Evolutionary conservation across 306 rosid species (phyloP), one percentile per base, ranked within the genome.

Genomic region (Vigna hirtella): DNA sequence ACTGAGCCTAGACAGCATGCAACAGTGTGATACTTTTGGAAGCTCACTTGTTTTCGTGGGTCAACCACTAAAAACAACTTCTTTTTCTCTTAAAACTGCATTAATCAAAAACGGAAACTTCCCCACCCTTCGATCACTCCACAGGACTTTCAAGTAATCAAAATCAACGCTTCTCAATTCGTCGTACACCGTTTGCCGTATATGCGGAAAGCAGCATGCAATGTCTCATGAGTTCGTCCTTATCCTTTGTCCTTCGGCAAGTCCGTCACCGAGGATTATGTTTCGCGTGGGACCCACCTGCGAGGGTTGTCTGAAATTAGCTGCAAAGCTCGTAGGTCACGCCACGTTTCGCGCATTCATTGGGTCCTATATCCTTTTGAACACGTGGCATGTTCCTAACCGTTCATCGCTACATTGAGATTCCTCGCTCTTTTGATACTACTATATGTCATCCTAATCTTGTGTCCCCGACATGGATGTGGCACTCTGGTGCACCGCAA

Each of bases 261-360:
- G 84, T 88, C 90, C 89, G 91, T 88, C 90, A 87, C 81, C 86
- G 82, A 84, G 82, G 82, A 80, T 69, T 79, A 72, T 74, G 81
- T 64, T 36, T 73, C 48, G 3, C 1, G 85, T 84, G 89, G 91
- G 93, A 65, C 93, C 94, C 94, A 78, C 81, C 3, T 5, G 4
- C 22, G 77, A 34, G 72, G 70, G 40, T 62, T 82, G 81, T 78
- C 83, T 71, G 70, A 74, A 49, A 73, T 82, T 77, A 86, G 78
- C 84, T 86, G 82, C 63, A 59, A 7, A 15, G 55, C 79, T 79
- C 74, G 57, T 18, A 52, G 30, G 42, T 0, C 0, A 0, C 1
- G 73, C 45, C 79, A 85, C 83, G 85, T 85, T 82, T 70, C 86
- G 0, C 0, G 0, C 1, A 4, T 1, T 17, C 22, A 78, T 78